Conservation (phyloP, 768 basidiomycete genomes). For the Hygrocybe punicea region DNA sequence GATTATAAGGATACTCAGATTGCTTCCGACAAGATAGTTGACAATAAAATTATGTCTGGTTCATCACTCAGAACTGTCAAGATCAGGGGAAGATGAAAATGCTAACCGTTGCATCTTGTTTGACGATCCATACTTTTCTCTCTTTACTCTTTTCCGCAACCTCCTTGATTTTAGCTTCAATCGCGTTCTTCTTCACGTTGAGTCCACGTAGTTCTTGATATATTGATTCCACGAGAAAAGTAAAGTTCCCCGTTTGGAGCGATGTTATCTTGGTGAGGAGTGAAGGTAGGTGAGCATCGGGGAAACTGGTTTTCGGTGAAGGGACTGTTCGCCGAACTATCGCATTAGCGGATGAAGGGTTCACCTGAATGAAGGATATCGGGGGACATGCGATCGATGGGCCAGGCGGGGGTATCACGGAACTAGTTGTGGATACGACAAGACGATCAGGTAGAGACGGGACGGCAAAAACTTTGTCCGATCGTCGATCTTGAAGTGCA, state of each 20-base stretch:
- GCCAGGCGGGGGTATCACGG: constrained; percentile 13
- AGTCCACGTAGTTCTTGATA: constrained; percentile 64
- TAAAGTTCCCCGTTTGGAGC: constrained; percentile 59
- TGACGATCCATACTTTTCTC: constrained; percentile 72
- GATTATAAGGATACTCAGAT: too few species aligned
- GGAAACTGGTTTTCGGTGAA: constrained; percentile 60
- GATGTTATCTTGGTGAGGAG: constrained; percentile 62
- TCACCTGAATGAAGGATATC: not conserved
- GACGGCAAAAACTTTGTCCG: constrained; percentile 42
- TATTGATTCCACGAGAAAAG: constrained; percentile 67
- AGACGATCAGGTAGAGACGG: constrained; percentile 43
- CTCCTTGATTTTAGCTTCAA: constrained; percentile 78
- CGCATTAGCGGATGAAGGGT: constrained; percentile 8
- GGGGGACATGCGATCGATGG: constrained; percentile 9
- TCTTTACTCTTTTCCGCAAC: constrained; percentile 72
- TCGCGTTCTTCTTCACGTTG: constrained; percentile 78
- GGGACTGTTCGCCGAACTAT: constrained; percentile 29
- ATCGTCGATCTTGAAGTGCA: constrained; percentile 25
- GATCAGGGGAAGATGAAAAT: not conserved
- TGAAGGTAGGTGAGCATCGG: constrained; percentile 57
- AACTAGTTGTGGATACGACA: constrained; percentile 12
- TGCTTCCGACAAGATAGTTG: too few species aligned
- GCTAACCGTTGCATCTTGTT: constrained; percentile 25
- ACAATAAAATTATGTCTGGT: too few species aligned
- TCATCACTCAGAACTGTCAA: too few species aligned